Evolutionary conservation across 2,329 filamentous ascomycete species (phyloP).

Genomic region (Cladosporium sp.): DNA sequence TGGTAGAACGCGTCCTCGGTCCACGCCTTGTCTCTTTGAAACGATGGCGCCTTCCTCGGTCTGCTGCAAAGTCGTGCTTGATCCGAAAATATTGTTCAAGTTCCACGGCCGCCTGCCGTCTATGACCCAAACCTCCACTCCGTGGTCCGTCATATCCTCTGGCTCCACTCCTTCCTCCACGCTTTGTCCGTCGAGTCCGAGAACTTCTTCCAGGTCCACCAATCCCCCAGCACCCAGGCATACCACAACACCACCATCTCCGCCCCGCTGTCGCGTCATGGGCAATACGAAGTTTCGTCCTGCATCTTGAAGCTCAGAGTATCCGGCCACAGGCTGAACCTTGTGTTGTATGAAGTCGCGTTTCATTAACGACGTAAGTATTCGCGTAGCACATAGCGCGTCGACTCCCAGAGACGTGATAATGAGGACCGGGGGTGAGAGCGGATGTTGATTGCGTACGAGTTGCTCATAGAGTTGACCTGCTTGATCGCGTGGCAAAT

Average conservation of each 20-base stretch:
- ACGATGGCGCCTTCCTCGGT: conserved; percentile 24
- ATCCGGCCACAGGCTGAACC: conserved; percentile 89
- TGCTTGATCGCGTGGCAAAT: conserved; percentile 84
- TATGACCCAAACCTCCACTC: conserved; percentile 92
- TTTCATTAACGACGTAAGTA: conserved; percentile 87
- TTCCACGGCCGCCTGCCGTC: conserved; percentile 94
- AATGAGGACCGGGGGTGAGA: conserved; percentile 83
- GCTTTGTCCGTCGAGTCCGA: conserved; percentile 59
- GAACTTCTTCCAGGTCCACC: conserved; percentile 73
- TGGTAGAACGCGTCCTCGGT: conserved; percentile 64
- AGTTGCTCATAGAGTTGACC: conserved; percentile 89
- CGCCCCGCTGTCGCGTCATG: conserved; percentile 79
- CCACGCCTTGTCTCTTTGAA: conserved; percentile 59
- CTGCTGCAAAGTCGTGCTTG: conserved; percentile 29
- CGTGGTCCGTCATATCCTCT: conserved; percentile 51
- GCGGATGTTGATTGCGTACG: conserved; percentile 76
- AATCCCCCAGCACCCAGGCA: conserved; percentile 90
- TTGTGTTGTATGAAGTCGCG: conserved; percentile 97
- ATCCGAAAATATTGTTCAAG: conserved; percentile 78
- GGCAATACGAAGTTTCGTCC: conserved; percentile 73
- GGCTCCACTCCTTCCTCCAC: conserved; percentile 40
- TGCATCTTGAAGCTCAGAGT: conserved; percentile 76
- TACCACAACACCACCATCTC: conserved; percentile 80
- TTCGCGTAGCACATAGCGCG: conserved; percentile 89
- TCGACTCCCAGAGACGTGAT: conserved; percentile 93